Percentiles rank a stretch among this genome's conserved stretches.
phyloP scores from a whole-genome alignment of 2,329 filamentous ascomycete genomes.

The Talaromyces verruculosus region DNA sequence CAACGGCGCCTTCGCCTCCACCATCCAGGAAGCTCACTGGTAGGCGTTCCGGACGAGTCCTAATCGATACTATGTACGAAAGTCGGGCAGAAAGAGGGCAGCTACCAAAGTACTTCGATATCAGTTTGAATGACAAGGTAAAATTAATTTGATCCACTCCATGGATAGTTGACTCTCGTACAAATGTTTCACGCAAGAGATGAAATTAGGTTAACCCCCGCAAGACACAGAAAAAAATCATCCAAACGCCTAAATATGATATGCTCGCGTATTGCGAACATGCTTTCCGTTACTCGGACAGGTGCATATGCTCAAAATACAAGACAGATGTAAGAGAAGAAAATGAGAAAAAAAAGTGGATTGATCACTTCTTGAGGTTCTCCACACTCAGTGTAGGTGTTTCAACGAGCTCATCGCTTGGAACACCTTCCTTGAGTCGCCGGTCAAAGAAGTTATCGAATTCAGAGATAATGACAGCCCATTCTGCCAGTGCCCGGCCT shows the following conservation, averaged over 20 bases:
- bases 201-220: not conserved
- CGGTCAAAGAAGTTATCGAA: conserved; percentile 65
- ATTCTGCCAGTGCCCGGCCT: conserved; percentile 65
- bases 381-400: conserved; percentile 64
- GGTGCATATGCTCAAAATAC: not conserved
- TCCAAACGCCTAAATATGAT: conserved; percentile 1
- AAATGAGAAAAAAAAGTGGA: not conserved
- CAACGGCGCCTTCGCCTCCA: no score
- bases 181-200: not conserved
- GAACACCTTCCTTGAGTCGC: conserved; percentile 62
- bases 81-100: no score
- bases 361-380: conserved; percentile 53
- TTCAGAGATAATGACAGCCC: conserved; percentile 61
- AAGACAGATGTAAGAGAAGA: not conserved
- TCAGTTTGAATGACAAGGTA: not conserved
- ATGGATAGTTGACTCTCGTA: not conserved
- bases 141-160: not conserved
- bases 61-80: no score
- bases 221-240: not conserved
- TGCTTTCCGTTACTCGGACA: not conserved
- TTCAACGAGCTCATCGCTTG: conserved; percentile 57
- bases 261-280: not conserved
- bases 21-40: no score
- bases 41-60: no score
- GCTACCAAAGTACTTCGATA: not conserved